Evolutionary conservation across 805 yeast genomes (phyloP), one percentile per base, ranked within the genome.

Genomic region (Nakazawaea holstii): DNA sequence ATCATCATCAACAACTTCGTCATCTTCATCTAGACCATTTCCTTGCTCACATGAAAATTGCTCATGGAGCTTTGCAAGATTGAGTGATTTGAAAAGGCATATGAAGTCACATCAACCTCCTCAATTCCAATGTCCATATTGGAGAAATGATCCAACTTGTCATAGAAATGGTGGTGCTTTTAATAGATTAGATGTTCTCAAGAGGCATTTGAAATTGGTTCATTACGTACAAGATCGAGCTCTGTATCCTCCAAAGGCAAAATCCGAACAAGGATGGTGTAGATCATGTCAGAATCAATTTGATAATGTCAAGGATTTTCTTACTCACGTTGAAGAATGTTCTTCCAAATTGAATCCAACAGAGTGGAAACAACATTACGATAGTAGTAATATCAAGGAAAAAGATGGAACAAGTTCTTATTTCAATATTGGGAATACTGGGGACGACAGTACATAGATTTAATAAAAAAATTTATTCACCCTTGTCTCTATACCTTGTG

Each of bases 161-260:
- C 94, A 85, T 61, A 71, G 85, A 47, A 84, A 83, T 53, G 87
- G 85, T 17, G 91, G 92, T 13, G 77, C 87, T 0, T 86, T 86
- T 64, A 80, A 79, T 55, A 69, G 94, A 39, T 64, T 84, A 50
- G 94, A 86, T 57, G 91, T 86, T 29, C 67, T 85, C 52, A 85
- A 85, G 54, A 71, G 94, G 39, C 94, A 86, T 62, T 65, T 86
- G 47, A 71, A 77, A 45, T 69, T 85, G 36, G 88, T 85, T 38
- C 94, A 86, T 62, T 82, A 73, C 58, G 80, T 78, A 30, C 79
- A 69, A 44, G 42, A 41, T 15, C 13, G 17, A 14, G 33, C 32
- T 24, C 17, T 26, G 33, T 14, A 9, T 60, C 50, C 60, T 58
- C 56, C 61, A 57, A 60, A 61, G 37, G 55, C 59, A 48, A 32